Conservation (phyloP, 371 early-diverging fungal genomes). For the Chytridiales sp. region DNA sequence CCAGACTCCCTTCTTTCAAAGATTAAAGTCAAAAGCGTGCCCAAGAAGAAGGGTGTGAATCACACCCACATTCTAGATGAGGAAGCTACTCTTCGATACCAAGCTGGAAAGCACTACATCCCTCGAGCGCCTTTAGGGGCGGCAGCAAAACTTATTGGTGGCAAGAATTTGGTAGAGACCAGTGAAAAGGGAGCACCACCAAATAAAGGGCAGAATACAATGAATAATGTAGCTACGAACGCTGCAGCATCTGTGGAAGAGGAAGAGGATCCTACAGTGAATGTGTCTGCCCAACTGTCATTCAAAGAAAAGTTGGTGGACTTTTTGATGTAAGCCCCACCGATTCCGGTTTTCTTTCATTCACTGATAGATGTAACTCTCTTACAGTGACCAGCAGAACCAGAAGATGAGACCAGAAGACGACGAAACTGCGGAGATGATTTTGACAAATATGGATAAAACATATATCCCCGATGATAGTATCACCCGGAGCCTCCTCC, state of each 20-base stretch:
- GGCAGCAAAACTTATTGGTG: not conserved
- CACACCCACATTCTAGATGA: conserved; percentile 31
- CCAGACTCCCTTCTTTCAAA: conserved; percentile 36
- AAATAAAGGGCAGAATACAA: not conserved
- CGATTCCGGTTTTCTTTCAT: not conserved
- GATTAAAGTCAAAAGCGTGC: conserved; percentile 38
- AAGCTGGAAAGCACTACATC: conserved; percentile 24
- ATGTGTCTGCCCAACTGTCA: conserved; percentile 4
- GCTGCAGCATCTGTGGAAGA: too few species aligned
- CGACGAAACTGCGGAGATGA: conserved; percentile 37
- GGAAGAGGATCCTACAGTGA: too few species aligned
- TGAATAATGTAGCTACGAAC: too few species aligned
- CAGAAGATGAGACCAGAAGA: conserved; percentile 21
- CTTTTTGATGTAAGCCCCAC: conserved; percentile 44
- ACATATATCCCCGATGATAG: conserved; percentile 24
- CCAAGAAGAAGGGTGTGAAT: conserved; percentile 8
- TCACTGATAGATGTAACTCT: not conserved
- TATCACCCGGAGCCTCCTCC: conserved; percentile 1
- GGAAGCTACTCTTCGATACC: conserved; percentile 23
- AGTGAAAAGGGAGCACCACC: not conserved
- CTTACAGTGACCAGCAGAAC: conserved; percentile 46
- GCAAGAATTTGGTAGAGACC: conserved; percentile 15
- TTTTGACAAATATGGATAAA: conserved; percentile 34
- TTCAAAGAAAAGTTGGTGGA: conserved; percentile 49
- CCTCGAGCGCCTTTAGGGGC: not conserved